Base-by-base conservation (phyloP, 1,139 yeast genomes). In the Blastobotrys illinoisensis region DNA sequence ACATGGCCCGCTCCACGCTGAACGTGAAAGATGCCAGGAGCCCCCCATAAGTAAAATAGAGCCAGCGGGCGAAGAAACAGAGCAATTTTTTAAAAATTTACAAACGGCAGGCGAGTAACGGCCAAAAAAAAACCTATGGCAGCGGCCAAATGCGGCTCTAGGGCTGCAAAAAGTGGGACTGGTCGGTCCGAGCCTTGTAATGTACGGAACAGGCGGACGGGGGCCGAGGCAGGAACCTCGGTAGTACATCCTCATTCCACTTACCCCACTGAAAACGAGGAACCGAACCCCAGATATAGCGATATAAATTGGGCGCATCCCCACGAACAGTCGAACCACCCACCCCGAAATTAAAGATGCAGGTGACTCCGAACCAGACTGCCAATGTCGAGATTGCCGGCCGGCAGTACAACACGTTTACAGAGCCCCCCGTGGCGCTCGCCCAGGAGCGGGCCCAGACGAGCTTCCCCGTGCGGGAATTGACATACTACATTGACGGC, bases 401-500 rank as follows among this genome's bases (percentile, higher is more conserved):
- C 52, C 63, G 61, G 57, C 48, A 60, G 36, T 65, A 64, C 55
- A 57, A 69, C 60, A 68, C 73, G 13, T 67, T 60, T 58, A 67
- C 72, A 20, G 73, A 69, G 58, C 74, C 75, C 9, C 69, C 71
- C 18, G 62, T 60, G 51, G 67, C 72, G 53, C 69, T 78, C 66
- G 73, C 71, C 9, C 69, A 71, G 56, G 87, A 82, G 67, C 78
- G 88, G 54, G 70, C 69, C 44, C 63, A 65, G 49, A 78, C 82
- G 21, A 64, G 70, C 55, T 74, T 82, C 60, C 74, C 78, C 55
- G 72, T 78, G 19, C 74, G 79, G 56, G 76, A 77, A 60, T 62
- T 80, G 59, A 79, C 81, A 51, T 72, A 78, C 56, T 82, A 79
- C 67, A 68, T 83, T 55, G 85, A 82, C 59, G 85, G 85, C 4